Evolutionary conservation across 352 stramenopile genomes (phyloP).

Genomic region (Phytopythium boreale): DNA sequence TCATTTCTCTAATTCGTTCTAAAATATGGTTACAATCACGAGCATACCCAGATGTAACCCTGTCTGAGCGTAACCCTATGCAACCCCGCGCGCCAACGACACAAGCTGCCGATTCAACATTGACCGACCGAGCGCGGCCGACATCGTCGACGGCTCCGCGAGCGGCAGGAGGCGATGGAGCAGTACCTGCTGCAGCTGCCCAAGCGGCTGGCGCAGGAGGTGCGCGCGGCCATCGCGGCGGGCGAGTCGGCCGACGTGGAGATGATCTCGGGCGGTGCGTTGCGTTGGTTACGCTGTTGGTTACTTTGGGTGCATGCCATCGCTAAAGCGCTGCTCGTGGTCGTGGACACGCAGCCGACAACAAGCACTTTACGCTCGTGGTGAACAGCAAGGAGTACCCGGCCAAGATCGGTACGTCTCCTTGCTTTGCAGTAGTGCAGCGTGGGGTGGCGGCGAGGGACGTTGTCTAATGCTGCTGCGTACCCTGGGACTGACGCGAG

Average conservation of each 20-base stretch:
- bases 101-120: too few species aligned
- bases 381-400: slow-evolving; percentile 77
- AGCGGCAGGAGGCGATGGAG: slow-evolving; percentile 49
- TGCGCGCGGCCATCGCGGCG: slow-evolving; percentile 61
- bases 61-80: too few species aligned
- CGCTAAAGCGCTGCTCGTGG: too few species aligned
- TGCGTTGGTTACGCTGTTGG: not conserved
- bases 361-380: slow-evolving; percentile 80
- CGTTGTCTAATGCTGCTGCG: too few species aligned
- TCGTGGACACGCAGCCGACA: slow-evolving; percentile 58
- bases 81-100: too few species aligned
- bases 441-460: too few species aligned
- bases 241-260: slow-evolving; percentile 61
- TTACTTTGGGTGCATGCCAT: slow-evolving; percentile 14
- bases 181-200: slow-evolving; percentile 86
- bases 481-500: too few species aligned
- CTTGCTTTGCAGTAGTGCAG: too few species aligned
- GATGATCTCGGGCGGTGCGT: slow-evolving; percentile 71
- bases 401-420: slow-evolving; percentile 62
- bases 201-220: slow-evolving; percentile 73
- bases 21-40: too few species aligned
- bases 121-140: not conserved
- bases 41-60: too few species aligned
- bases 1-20: too few species aligned
- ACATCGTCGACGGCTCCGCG: too few species aligned